These are phyloP conservation scores for Ceratobasidium sp. DNA, from an alignment of 1,284 basidiomycete species.

Conservation along the genomic window DNA sequence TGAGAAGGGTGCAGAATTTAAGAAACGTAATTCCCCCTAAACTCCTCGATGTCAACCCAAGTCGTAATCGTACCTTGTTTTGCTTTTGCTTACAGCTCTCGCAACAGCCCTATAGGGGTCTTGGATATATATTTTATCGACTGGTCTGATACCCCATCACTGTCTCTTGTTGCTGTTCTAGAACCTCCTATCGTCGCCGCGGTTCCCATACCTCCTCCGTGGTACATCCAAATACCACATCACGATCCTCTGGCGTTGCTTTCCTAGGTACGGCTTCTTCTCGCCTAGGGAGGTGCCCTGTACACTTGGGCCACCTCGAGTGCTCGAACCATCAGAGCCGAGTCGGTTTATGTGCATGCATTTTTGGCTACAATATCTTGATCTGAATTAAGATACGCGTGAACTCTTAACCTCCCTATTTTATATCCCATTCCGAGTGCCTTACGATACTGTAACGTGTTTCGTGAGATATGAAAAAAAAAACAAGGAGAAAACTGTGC, in stretches of 20 bases:
- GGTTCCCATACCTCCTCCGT: not conserved
- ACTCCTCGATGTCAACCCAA: not conserved
- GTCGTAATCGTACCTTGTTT: not conserved
- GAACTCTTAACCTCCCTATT: not conserved
- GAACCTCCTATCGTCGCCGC: not conserved
- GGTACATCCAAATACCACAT: not conserved
- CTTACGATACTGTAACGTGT: not conserved
- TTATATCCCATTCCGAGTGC: not conserved
- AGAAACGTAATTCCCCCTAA: too few species aligned
- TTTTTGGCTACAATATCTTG: not conserved
- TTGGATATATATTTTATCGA: not conserved
- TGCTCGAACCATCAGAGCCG: not conserved
- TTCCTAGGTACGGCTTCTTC: not conserved
- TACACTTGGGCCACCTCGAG: not conserved
- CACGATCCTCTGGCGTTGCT: not conserved
- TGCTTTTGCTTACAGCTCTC: not conserved
- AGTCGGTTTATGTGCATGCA: not conserved
- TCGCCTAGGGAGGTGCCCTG: not conserved
- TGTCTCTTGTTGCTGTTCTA: not conserved
- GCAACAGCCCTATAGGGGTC: not conserved
- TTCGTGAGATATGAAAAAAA: too few species aligned
- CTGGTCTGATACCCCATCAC: not conserved
- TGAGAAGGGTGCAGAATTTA: too few species aligned
- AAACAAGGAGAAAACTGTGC: too few species aligned
- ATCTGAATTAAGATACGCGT: not conserved